These are phyloP conservation scores for Penicillium alfredii DNA, from an alignment of 495 filamentous ascomycete species.

Conservation along the genomic window DNA sequence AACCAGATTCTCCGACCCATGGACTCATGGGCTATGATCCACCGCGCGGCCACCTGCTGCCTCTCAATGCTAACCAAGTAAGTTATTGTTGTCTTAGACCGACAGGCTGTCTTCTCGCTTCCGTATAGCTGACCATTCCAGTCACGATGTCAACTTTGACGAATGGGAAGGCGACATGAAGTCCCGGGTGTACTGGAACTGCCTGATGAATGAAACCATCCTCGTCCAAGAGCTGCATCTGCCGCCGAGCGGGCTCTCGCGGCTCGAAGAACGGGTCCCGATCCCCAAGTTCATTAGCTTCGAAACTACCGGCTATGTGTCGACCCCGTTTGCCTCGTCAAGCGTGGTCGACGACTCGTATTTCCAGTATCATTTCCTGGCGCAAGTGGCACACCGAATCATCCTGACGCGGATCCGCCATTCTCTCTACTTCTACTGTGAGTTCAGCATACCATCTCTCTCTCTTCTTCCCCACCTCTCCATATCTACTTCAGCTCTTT, in stretches of 20 bases:
- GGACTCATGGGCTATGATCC: constrained; percentile 45
- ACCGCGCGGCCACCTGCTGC: constrained; percentile 43
- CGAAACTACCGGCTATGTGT: constrained; percentile 30
- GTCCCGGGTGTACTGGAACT: constrained; percentile 45
- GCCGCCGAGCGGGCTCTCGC: constrained; percentile 40
- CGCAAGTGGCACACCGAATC: constrained; percentile 45
- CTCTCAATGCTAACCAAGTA: constrained; percentile 45
- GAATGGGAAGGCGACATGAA: constrained; percentile 49
- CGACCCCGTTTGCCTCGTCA: constrained; percentile 23
- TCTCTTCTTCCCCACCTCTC: background rate
- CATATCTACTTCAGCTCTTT: background rate
- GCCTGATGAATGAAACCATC: constrained; percentile 46
- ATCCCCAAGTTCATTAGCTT: constrained; percentile 46
- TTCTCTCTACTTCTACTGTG: constrained; percentile 45
- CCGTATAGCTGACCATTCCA: too few species aligned
- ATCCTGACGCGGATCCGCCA: constrained; percentile 45
- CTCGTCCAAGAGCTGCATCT: constrained; percentile 44
- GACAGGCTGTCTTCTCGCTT: too few species aligned
- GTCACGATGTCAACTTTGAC: constrained; percentile 41
- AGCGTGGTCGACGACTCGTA: constrained; percentile 40
- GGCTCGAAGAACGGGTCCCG: constrained; percentile 41
- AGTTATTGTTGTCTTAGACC: too few species aligned
- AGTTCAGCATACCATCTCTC: constrained; percentile 2
- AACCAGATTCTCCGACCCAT: constrained; percentile 42
- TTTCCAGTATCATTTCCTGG: constrained; percentile 47